Conservation (phyloP, 805 yeast species). For the Lipomyces sp. region DNA sequence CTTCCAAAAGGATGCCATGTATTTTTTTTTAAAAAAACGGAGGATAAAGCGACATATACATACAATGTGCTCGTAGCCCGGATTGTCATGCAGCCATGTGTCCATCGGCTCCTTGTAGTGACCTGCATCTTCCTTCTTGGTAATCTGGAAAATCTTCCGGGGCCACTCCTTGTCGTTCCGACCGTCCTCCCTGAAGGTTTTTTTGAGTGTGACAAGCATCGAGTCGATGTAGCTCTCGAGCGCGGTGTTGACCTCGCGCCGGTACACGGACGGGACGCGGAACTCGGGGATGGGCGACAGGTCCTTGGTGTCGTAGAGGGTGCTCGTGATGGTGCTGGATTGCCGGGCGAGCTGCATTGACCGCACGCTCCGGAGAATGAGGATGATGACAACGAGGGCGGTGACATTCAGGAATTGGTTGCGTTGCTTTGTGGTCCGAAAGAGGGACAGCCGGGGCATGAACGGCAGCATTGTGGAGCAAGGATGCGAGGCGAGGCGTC, state of each 20-base stretch:
- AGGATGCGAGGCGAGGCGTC: no score
- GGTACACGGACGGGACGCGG: conserved; percentile 2
- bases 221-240: conserved; percentile 24
- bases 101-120: conserved; percentile 13
- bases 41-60: not conserved
- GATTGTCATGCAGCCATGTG: conserved; percentile 19
- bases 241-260: conserved; percentile 11
- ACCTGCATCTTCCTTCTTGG: conserved; percentile 1
- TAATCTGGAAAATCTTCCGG: conserved; percentile 19
- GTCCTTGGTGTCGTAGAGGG: not conserved
- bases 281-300: conserved; percentile 22
- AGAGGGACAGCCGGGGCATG: no score
- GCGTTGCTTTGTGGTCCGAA: no score
- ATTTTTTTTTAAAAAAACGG: no score
- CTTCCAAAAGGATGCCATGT: not conserved
- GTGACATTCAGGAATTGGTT: no score
- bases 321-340: no score
- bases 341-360: no score
- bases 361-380: not conserved
- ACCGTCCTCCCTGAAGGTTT: no score
- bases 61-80: conserved; percentile 20
- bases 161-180: conserved; percentile 17
- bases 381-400: no score
- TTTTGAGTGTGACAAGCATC: conserved; percentile 15
- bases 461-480: no score